These are phyloP conservation scores for Brachypodium distachyon DNA, from an alignment of 202 grass and related monocot genomes.

Conservation along the genomic window DNA sequence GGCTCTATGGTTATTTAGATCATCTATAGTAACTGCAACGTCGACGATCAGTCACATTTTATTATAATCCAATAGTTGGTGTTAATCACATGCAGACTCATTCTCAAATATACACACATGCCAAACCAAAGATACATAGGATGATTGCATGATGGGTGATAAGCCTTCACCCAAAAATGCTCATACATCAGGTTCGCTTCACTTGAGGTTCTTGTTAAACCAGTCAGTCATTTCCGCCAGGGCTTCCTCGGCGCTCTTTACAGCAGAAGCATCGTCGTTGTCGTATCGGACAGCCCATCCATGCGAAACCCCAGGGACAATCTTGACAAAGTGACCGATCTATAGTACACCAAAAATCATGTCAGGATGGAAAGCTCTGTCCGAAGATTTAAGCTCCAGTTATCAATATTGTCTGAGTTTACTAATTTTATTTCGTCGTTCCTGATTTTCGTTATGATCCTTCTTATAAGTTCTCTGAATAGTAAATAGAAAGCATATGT, in stretches of 20 bases:
- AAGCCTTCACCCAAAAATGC: neutral
- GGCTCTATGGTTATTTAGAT: too few relatives aligned
- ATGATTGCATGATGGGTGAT: neutral
- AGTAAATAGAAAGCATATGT: neutral
- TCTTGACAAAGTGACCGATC: constrained; percentile 47
- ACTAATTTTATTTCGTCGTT: neutral
- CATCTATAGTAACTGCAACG: too few relatives aligned
- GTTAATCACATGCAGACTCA: neutral
- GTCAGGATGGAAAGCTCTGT: neutral
- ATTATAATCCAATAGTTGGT: neutral
- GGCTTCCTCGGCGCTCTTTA: constrained; percentile 55
- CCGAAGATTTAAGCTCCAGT: neutral
- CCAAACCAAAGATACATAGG: neutral
- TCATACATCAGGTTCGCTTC: constrained; percentile 17
- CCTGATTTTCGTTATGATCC: neutral
- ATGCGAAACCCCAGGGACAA: constrained; percentile 67
- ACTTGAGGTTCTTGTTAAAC: constrained; percentile 53
- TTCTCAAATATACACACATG: neutral
- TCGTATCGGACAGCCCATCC: constrained; percentile 63
- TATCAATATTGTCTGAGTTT: neutral
- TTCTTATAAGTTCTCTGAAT: neutral
- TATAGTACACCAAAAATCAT: neutral
- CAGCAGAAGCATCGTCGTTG: constrained; percentile 19
- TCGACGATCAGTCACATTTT: neutral
- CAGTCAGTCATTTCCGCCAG: constrained; percentile 35